phyloP scores from a whole-genome alignment of 1,284 basidiomycete genomes.

The Phellinidium pouzarii region DNA sequence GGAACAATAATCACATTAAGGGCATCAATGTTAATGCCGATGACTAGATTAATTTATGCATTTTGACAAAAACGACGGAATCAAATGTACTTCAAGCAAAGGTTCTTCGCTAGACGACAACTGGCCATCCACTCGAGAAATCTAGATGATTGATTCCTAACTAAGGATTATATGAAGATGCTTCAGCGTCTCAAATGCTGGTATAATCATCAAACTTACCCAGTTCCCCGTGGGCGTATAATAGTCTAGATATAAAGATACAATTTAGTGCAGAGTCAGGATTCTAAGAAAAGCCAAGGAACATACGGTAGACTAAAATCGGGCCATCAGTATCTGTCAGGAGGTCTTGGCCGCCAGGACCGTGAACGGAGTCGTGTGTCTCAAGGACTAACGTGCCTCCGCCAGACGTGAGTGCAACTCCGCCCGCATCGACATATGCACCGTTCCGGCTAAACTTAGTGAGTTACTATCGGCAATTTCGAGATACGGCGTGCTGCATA shows the following conservation, averaged over 20 bases:
- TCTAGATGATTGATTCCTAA: slow-evolving; percentile 42
- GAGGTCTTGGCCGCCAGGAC: slow-evolving; percentile 38
- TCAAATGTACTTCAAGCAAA: no score
- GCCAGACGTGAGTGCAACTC: slow-evolving; percentile 39
- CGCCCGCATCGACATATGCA: slow-evolving; percentile 41
- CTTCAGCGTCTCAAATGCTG: background rate
- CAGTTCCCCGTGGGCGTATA: slow-evolving; percentile 26
- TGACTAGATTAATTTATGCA: no score
- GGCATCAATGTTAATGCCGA: no score
- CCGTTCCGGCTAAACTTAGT: slow-evolving; percentile 32
- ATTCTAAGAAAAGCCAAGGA: slow-evolving; percentile 16
- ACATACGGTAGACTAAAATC: slow-evolving; percentile 23
- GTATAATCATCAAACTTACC: slow-evolving; percentile 25
- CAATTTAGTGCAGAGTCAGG: background rate
- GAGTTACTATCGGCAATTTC: background rate
- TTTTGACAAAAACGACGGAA: no score
- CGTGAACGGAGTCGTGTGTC: slow-evolving; percentile 39
- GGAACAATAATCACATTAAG: no score
- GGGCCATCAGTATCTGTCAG: slow-evolving; percentile 31
- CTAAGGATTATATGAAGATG: slow-evolving; percentile 23
- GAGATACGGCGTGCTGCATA: slow-evolving; percentile 21
- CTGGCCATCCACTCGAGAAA: slow-evolving; percentile 32
- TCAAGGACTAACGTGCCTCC: slow-evolving; percentile 48
- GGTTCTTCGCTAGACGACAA: slow-evolving; percentile 16
- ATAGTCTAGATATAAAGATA: slow-evolving; percentile 10